Evolutionary conservation across 179 eudicot species (phyloP).

Genomic region (Beta lomatogona): DNA sequence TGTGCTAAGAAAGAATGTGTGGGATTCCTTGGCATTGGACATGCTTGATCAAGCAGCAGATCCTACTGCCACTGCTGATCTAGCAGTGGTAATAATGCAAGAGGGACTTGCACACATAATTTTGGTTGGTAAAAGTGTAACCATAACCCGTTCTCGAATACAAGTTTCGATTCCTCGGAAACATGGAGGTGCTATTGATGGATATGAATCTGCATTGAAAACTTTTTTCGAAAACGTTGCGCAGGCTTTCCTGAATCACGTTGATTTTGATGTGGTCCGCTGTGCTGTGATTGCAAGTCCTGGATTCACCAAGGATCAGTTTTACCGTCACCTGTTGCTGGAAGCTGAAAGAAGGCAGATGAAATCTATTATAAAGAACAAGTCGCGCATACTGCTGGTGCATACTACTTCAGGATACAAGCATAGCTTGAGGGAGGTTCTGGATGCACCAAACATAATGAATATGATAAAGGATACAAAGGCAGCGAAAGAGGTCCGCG

Average conservation of each 20-base stretch:
- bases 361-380: slow-evolving; percentile 87
- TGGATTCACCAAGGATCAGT: slow-evolving; percentile 97
- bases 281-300: slow-evolving; percentile 99
- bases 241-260: slow-evolving; percentile 90
- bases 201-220: slow-evolving; percentile 77
- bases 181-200: slow-evolving; percentile 93
- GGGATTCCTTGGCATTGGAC: slow-evolving; percentile 88
- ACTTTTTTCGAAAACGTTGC: slow-evolving; percentile 76
- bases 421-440: slow-evolving; percentile 93
- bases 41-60: slow-evolving; percentile 79
- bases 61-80: slow-evolving; percentile 92
- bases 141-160: slow-evolving; percentile 79
- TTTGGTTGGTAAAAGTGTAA: slow-evolving; percentile 87
- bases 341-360: slow-evolving; percentile 93
- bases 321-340: slow-evolving; percentile 80
- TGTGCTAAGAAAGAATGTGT: slow-evolving; percentile 75
- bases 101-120: slow-evolving; percentile 85
- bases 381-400: slow-evolving; percentile 87
- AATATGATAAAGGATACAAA: slow-evolving; percentile 94
- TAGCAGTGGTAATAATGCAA: slow-evolving; percentile 91
- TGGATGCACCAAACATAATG: slow-evolving; percentile 96
- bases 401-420: slow-evolving; percentile 98
- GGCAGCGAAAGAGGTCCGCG: slow-evolving; percentile 97
- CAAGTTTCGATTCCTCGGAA: slow-evolving; percentile 93
- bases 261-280: slow-evolving; percentile 87